Evolutionary conservation across 495 filamentous ascomycete genomes (phyloP), one percentile per base, ranked within the genome.

Genomic region (Viridothelium virens): DNA sequence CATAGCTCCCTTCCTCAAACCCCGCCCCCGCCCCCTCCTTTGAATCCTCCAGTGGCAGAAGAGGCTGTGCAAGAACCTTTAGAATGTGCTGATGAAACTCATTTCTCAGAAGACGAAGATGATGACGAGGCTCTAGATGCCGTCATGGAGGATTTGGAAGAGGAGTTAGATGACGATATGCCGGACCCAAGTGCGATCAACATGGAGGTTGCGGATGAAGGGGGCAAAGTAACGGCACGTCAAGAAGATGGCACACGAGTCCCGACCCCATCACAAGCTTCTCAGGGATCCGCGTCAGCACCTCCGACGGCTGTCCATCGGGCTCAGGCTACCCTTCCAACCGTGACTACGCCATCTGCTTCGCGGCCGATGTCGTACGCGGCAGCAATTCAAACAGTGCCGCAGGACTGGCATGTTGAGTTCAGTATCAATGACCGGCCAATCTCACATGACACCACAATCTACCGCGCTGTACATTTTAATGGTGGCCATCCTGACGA

Each of bases 391-490:
- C 87, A 90, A 70, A 71, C 85, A 37, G 74, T 84, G 3, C 91
- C 92, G n/a, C 88, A 92, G 67, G 94, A 97, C 72, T 99, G 95
- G 95, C 94, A 99, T 71, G 90, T 99, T 50, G 91, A 97, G 71
- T 99, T 99, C 76, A 95, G 85, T 69, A 86, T 97, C 65, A 87
- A 91, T 67, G 90, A 85, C 59, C 88, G 92, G 72, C 83, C 89
- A 0, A 87, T 97, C 69, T 81, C 89, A 0, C 92, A 90, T 69
- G 93, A 97, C 69, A 97, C 91, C 2, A 99, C 95, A 0, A 92
- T 99, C 67, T 99, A 97, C 73, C 88, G 92, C 53, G 95, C 93
- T 59, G 90, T 97, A 16, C 91, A 97, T 70, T 88, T 85, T 74
- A 87, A 86, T 53, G 80, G 86, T 33, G 75, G 83, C 1, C 77